Conservation (phyloP, 1,139 yeast species). For the Blastobotrys capitulatus region DNA sequence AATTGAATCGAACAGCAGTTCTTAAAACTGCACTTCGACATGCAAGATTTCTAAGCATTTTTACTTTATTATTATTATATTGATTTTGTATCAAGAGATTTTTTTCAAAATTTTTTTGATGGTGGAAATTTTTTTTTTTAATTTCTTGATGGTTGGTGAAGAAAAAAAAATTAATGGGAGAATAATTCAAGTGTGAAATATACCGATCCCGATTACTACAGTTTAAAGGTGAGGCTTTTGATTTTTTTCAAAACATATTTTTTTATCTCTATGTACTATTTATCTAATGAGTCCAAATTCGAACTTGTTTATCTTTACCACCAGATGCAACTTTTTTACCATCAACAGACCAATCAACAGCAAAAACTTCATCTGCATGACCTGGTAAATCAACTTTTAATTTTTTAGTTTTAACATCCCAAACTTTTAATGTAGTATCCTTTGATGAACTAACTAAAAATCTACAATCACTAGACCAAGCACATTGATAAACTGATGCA, state of each 20-base stretch:
- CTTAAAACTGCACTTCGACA: not conserved
- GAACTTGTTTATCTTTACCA: conserved; percentile 90
- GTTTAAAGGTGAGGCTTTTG: too few species aligned
- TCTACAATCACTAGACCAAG: conserved; percentile 96
- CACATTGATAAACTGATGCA: conserved; percentile 96
- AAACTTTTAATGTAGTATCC: conserved; percentile 93
- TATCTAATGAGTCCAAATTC: conserved; percentile 91
- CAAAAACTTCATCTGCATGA: conserved; percentile 90
- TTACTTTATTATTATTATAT: too few species aligned
- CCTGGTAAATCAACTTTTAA: conserved; percentile 90
- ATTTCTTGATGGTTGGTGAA: too few species aligned
- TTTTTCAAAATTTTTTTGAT: too few species aligned
- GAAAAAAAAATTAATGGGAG: too few species aligned
- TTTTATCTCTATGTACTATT: too few species aligned
- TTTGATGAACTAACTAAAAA: conserved; percentile 88
- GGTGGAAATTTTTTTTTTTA: too few species aligned
- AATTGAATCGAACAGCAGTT: not conserved
- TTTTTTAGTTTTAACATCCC: conserved; percentile 89
- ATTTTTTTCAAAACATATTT: too few species aligned
- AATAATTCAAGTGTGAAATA: too few species aligned
- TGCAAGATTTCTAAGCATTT: not conserved
- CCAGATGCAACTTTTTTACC: conserved; percentile 93
- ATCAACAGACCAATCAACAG: conserved; percentile 98
- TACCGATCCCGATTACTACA: too few species aligned
- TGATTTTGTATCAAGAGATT: too few species aligned